These are phyloP conservation scores for Calonectria pseudoturangicola DNA, from an alignment of 2,329 filamentous ascomycete species.

Conservation along the genomic window DNA sequence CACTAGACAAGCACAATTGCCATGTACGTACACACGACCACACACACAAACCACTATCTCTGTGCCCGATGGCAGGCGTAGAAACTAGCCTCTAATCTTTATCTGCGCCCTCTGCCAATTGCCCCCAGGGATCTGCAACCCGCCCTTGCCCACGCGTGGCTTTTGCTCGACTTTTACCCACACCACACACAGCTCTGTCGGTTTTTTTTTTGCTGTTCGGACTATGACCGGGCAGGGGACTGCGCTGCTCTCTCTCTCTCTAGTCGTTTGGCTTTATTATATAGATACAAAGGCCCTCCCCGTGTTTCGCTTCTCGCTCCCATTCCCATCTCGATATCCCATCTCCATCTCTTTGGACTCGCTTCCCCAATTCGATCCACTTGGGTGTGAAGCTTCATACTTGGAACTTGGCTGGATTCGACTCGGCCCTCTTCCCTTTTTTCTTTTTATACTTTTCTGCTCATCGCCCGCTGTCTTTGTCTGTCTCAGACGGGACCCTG, in stretches of 20 bases:
- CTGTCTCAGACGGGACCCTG: slow-evolving; percentile 10
- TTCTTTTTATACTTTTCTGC: slow-evolving; percentile 14
- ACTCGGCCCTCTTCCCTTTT: not conserved
- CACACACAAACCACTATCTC: slow-evolving; percentile 32
- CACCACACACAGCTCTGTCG: slow-evolving; percentile 17
- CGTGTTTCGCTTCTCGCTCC: slow-evolving; percentile 32
- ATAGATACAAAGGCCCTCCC: slow-evolving; percentile 45
- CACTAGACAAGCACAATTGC: not conserved
- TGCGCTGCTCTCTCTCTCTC: not conserved
- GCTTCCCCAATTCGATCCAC: slow-evolving; percentile 14
- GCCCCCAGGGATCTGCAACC: slow-evolving; percentile 35
- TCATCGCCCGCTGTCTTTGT: not conserved
- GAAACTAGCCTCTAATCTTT: slow-evolving; percentile 12
- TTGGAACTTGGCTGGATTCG: slow-evolving; percentile 9
- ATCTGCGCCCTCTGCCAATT: slow-evolving; percentile 18
- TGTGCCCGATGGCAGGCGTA: not conserved
- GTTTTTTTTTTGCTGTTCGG: slow-evolving; percentile 28
- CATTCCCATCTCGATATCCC: slow-evolving; percentile 37
- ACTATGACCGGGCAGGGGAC: slow-evolving; percentile 37
- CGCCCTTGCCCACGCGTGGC: slow-evolving; percentile 40
- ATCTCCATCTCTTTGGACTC: slow-evolving; percentile 21
- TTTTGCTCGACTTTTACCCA: slow-evolving; percentile 28
- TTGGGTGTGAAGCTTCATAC: slow-evolving; percentile 20
- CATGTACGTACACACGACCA: slow-evolving; percentile 29
- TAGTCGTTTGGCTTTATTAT: slow-evolving; percentile 34